Conservation (phyloP, 495 filamentous ascomycete genomes). For the Hyphodiscus hymeniophilus region DNA sequence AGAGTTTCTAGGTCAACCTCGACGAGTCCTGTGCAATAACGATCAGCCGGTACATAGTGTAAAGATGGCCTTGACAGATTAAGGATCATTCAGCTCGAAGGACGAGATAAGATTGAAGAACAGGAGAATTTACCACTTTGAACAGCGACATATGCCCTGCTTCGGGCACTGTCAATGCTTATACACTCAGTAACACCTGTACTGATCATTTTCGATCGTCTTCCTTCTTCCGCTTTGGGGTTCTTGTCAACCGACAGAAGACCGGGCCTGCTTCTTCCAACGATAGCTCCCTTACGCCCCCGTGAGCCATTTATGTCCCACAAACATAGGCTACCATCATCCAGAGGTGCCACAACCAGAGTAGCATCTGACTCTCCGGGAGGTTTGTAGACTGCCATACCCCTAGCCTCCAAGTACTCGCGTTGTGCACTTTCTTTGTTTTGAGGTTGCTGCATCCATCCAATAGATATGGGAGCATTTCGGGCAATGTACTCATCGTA, state of each 20-base stretch:
- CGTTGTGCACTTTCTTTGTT: slow-evolving; percentile 23
- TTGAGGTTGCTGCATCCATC: slow-evolving; percentile 62
- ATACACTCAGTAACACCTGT: slow-evolving; percentile 79
- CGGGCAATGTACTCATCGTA: slow-evolving; percentile 85
- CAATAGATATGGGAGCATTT: slow-evolving; percentile 62
- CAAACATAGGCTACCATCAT: slow-evolving; percentile 76
- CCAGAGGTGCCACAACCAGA: slow-evolving; percentile 68
- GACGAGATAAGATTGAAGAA: neutral
- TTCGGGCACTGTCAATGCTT: slow-evolving; percentile 63
- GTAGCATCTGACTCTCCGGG: slow-evolving; percentile 37
- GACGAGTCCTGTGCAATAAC: slow-evolving; percentile 50
- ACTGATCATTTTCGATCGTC: slow-evolving; percentile 38
- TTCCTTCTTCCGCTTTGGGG: slow-evolving; percentile 5
- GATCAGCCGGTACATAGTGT: no score
- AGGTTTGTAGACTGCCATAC: slow-evolving; percentile 56
- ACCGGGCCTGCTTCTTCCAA: slow-evolving; percentile 49
- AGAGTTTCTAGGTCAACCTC: slow-evolving; percentile 80
- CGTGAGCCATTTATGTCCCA: slow-evolving; percentile 70
- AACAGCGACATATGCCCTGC: slow-evolving; percentile 69
- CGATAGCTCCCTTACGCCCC: slow-evolving; percentile 52
- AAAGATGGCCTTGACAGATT: no score
- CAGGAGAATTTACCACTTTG: slow-evolving; percentile 46
- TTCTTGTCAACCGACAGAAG: slow-evolving; percentile 32
- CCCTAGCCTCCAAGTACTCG: slow-evolving; percentile 46
- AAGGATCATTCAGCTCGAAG: no score